Evolutionary conservation across 2,329 filamentous ascomycete genomes (phyloP).

Genomic region (Immersiporthe knoxdaviesiana): DNA sequence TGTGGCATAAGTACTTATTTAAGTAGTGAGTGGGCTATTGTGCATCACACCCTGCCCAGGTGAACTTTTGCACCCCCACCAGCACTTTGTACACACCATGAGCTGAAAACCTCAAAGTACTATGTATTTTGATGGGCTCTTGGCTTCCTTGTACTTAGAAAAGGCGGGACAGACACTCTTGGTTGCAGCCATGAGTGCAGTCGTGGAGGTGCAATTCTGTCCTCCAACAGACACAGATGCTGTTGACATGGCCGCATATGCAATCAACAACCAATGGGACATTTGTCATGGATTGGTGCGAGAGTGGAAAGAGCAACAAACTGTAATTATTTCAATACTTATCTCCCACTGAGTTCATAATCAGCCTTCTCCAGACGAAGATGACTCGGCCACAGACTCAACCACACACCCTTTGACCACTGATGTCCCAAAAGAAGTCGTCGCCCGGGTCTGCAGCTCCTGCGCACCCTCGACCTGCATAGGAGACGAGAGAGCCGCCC

Average conservation of each 20-base stretch:
- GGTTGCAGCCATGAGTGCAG: neutral
- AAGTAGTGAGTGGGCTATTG: too few relatives aligned
- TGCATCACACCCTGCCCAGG: too few relatives aligned
- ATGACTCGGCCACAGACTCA: neutral
- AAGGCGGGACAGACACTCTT: neutral
- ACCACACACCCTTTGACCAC: neutral
- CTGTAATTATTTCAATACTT: too few relatives aligned
- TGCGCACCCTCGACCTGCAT: neutral
- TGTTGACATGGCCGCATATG: too few relatives aligned
- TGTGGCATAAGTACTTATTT: too few relatives aligned
- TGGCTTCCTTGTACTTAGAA: neutral
- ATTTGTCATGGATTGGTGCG: too few relatives aligned
- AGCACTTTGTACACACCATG: too few relatives aligned
- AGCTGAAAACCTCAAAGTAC: too few relatives aligned
- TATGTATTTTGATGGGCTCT: too few relatives aligned
- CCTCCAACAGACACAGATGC: neutral
- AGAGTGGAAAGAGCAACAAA: too few relatives aligned
- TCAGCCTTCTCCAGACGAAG: neutral
- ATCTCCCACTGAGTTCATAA: neutral
- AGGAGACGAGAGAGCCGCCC: neutral
- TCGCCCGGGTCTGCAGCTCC: neutral
- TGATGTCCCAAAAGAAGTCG: neutral
- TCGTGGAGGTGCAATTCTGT: neutral
- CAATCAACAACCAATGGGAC: too few relatives aligned
- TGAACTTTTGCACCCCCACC: too few relatives aligned